Base-by-base conservation (phyloP, 2,329 filamentous ascomycete species). In the Byssothecium circinans region DNA sequence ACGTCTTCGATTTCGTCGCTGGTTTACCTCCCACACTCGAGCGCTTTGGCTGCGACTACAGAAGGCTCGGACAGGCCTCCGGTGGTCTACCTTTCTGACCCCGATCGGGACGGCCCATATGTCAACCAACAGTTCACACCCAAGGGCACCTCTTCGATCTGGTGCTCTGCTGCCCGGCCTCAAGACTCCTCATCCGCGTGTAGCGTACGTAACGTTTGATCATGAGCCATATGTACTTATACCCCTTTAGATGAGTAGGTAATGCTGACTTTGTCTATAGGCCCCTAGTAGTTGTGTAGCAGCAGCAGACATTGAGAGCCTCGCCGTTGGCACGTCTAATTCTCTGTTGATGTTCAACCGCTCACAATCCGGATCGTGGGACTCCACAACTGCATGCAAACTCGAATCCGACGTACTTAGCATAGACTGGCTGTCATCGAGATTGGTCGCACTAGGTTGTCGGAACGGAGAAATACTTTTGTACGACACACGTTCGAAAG, bases 381-480 rank as follows among this genome's bases (percentile, higher is more conserved):
- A 63, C 46, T 45, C 43, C 1, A 29, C 42, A 3, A 53, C 43
- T 1, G 37, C 39, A 0, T 37, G 57, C 1, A 30, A 55, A n/a
- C 33, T 47, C 6, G n/a, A 49, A 0, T 53, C 60, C 4, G 68
- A 73, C 32, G 53, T 71, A 11, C 54, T 70, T 8, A 54, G 69
- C 0, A 33, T 73, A 3, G 55, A 64, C 17, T 74, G 70, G 70
- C 52, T 71, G 2, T 60, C 55, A 1, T 51, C 56, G 10, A 67
- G 52, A 7, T 61, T 61, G 6, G 32, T 74, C 17, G 60, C 61
- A 2, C 45, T 65, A 2, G 71, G 71, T 7, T 57, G 58, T 14
- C 62, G 71, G 3, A 57, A 69, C 25, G 65, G 64, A 8, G 60
- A 50, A 2, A 64, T 75, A 3, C 51, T 55, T 15, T 53, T 71